Conservation (phyloP, 148 eudicot genomes). For the Pharnaceum exiguum region DNA sequence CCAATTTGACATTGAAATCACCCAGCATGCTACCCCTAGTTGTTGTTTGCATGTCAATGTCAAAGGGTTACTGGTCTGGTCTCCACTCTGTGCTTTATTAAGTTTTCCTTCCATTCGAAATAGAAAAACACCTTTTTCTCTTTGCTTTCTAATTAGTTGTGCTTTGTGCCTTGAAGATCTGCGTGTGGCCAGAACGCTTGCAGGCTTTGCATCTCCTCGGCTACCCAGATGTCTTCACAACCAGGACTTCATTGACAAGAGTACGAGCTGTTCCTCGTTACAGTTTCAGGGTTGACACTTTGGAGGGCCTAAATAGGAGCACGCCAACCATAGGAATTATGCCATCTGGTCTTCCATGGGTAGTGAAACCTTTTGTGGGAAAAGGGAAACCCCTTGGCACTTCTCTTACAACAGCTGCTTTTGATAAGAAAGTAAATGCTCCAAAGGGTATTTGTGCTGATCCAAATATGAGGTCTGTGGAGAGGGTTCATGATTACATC, state of each 20-base stretch:
- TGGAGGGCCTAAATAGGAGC: slow-evolving; percentile 51
- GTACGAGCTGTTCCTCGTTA: slow-evolving; percentile 80
- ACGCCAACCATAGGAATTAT: slow-evolving; percentile 74
- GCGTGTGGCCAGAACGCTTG: slow-evolving; percentile 91
- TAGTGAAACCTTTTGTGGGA: slow-evolving; percentile 29
- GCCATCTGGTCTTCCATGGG: slow-evolving; percentile 91
- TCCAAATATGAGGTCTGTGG: slow-evolving; percentile 24
- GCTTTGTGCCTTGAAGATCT: slow-evolving; percentile 38
- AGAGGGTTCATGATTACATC: slow-evolving; percentile 43
- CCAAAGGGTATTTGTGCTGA: slow-evolving; percentile 15
- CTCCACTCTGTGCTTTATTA: no score
- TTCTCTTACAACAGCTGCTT: slow-evolving; percentile 24
- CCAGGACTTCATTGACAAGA: slow-evolving; percentile 55
- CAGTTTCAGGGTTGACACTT: slow-evolving; percentile 63
- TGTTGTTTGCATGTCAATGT: no score
- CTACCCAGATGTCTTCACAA: slow-evolving; percentile 55
- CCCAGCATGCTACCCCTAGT: no score
- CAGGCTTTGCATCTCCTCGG: slow-evolving; percentile 79
- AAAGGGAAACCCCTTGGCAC: slow-evolving; percentile 8
- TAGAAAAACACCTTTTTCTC: no score
- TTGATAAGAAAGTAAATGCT: slow-evolving; percentile 3
- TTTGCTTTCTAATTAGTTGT: slow-evolving; percentile 8
- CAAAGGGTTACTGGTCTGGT: no score
- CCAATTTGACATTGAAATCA: no score
- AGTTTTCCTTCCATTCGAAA: no score